Evolutionary conservation across 441 rosid genomes (phyloP).

Genomic region (Arabidopsis lyrata): DNA sequence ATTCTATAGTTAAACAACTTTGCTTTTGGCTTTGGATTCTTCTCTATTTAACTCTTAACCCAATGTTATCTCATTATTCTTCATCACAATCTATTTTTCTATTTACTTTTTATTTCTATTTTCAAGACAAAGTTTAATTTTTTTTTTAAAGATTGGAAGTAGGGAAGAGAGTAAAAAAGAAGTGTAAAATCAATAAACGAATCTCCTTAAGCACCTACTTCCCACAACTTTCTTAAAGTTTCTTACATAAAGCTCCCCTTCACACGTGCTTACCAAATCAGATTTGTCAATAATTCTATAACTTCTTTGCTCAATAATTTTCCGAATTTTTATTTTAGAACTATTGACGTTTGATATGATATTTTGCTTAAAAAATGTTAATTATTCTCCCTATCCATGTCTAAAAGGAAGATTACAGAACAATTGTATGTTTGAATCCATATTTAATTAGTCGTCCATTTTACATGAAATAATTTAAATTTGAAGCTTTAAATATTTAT

Average conservation of each 20-base stretch:
- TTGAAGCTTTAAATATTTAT: neutral
- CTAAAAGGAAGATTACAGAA: conserved; percentile 16
- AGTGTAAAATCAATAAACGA: conserved; percentile 43
- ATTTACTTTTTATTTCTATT: conserved; percentile 10
- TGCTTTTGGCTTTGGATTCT: conserved; percentile 52
- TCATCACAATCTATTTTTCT: neutral
- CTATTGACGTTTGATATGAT: neutral
- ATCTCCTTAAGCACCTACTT: conserved; percentile 47
- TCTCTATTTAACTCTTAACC: conserved; percentile 36
- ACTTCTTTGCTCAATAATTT: conserved; percentile 9
- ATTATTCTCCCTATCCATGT: conserved; percentile 12
- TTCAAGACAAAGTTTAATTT: conserved; percentile 18
- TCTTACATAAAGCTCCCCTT: conserved; percentile 39
- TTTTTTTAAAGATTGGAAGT: conserved; percentile 33
- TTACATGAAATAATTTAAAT: neutral
- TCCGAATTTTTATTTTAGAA: neutral
- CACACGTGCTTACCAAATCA: conserved; percentile 38
- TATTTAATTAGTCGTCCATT: neutral
- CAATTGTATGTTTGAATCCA: neutral
- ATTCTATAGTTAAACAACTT: conserved; percentile 55
- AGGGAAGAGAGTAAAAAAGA: conserved; percentile 43
- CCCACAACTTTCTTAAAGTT: conserved; percentile 36
- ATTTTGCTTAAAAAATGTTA: neutral
- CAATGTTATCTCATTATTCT: conserved; percentile 45
- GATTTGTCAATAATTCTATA: neutral